These are phyloP conservation scores for Chaetomium globosum DNA, from an alignment of 2,329 filamentous ascomycete species.

Conservation along the genomic window DNA sequence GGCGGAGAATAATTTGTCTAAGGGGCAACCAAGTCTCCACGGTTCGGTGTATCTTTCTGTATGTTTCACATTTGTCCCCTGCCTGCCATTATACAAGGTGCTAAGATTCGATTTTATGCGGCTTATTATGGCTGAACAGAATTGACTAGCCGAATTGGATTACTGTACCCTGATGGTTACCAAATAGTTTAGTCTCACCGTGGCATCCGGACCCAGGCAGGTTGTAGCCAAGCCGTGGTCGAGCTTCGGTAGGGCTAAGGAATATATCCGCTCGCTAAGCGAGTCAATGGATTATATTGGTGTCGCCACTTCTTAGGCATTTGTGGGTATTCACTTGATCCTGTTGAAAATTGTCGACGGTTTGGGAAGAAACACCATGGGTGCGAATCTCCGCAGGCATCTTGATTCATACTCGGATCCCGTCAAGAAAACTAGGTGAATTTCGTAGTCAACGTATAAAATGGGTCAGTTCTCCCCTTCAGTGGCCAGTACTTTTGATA, in stretches of 20 bases:
- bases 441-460: not conserved
- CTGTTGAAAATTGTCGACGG: not conserved
- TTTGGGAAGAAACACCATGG: not conserved
- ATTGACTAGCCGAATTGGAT: not conserved
- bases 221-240: not conserved
- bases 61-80: not conserved
- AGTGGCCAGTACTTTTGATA: not conserved
- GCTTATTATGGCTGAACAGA: not conserved
- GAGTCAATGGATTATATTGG: not conserved
- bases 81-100: not conserved
- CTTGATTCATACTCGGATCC: not conserved
- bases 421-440: not conserved
- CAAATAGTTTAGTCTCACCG: not conserved
- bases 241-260: not conserved
- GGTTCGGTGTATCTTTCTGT: not conserved
- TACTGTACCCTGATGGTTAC: not conserved
- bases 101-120: not conserved
- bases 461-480: not conserved
- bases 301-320: not conserved
- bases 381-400: not conserved
- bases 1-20: too few species aligned
- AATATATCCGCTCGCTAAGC: not conserved
- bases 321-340: not conserved
- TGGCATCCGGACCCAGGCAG: not conserved
- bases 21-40: not conserved